Evolutionary conservation across 495 filamentous ascomycete species (phyloP).

Genomic region (Extremus antarcticus): DNA sequence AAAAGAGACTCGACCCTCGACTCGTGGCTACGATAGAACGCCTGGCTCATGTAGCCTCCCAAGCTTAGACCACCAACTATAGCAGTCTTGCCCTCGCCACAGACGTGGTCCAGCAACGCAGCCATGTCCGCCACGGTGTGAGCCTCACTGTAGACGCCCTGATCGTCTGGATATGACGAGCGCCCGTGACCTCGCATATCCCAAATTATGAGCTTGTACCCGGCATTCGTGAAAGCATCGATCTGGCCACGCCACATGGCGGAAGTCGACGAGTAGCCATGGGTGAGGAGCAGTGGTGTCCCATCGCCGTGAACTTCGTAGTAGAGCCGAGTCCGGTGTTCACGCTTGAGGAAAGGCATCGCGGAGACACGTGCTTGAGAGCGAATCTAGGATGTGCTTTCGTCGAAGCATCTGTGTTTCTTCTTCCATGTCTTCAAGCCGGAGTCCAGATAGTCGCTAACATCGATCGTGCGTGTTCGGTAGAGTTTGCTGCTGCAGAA

Average conservation of each 20-base stretch:
- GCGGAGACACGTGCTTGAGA: too few relatives aligned
- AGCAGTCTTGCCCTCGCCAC: background rate
- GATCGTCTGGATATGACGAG: conserved; percentile 15
- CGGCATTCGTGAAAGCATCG: conserved; percentile 3
- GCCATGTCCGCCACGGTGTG: conserved; percentile 20
- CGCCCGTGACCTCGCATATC: conserved; percentile 22
- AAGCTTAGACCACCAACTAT: conserved; percentile 20
- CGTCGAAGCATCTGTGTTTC: too few relatives aligned
- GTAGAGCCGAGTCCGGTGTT: conserved; percentile 8
- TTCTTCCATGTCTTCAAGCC: too few relatives aligned
- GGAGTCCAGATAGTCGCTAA: too few relatives aligned
- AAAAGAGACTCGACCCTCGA: conserved; percentile 9
- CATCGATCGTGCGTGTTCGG: too few relatives aligned
- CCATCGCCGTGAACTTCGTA: conserved; percentile 18
- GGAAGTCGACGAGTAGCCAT: conserved; percentile 20
- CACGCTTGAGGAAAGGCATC: conserved; percentile 1
- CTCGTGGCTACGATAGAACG: conserved; percentile 18
- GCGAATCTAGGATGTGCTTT: too few relatives aligned
- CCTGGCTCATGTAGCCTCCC: conserved; percentile 21
- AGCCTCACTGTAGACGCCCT: conserved; percentile 16
- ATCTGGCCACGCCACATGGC: conserved; percentile 23
- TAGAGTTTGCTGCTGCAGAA: too few relatives aligned
- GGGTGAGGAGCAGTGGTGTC: conserved; percentile 15
- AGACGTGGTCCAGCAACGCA: conserved; percentile 13
- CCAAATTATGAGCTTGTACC: conserved; percentile 16